These are phyloP conservation scores for Lineolata rhizophorae DNA, from an alignment of 495 filamentous ascomycete genomes.

Conservation along the genomic window DNA sequence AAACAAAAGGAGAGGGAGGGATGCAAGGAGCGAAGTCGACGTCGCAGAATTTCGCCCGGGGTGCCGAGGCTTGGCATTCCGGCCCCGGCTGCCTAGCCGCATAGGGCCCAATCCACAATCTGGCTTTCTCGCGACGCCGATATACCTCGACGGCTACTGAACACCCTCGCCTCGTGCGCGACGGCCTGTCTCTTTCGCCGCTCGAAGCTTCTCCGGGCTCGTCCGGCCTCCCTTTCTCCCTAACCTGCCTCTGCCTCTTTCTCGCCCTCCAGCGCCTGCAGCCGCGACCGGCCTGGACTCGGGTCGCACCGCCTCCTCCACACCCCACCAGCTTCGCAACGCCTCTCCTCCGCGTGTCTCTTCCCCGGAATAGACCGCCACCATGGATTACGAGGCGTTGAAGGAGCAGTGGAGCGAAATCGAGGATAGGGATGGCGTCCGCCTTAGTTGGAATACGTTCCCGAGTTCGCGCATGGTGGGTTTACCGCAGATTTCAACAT, in stretches of 20 bases:
- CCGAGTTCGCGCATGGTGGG: slow-evolving; percentile 97
- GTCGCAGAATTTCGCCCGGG: slow-evolving; percentile 5
- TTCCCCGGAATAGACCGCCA: slow-evolving; percentile 7
- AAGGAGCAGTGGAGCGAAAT: slow-evolving; percentile 97
- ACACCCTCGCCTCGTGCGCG: no score
- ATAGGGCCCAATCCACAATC: neutral
- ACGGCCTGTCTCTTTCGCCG: no score
- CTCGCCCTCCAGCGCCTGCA: neutral
- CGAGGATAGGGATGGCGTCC: slow-evolving; percentile 90
- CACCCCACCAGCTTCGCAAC: neutral
- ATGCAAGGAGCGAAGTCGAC: slow-evolving; percentile 13
- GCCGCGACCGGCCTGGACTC: neutral
- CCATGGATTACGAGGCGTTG: slow-evolving; percentile 56
- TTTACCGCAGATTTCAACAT: no score
- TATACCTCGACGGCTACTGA: no score
- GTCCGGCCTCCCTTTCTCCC: neutral
- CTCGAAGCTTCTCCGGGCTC: neutral
- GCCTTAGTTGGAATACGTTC: slow-evolving; percentile 98
- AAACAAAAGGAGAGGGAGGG: slow-evolving; percentile 13
- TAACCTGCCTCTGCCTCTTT: neutral
- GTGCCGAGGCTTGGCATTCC: neutral
- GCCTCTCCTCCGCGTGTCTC: neutral
- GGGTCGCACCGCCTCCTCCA: neutral
- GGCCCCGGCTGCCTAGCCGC: neutral
- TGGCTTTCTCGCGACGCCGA: neutral